Base-by-base conservation (phyloP, 495 filamentous ascomycete species). In the Gamarada debralockiae region DNA sequence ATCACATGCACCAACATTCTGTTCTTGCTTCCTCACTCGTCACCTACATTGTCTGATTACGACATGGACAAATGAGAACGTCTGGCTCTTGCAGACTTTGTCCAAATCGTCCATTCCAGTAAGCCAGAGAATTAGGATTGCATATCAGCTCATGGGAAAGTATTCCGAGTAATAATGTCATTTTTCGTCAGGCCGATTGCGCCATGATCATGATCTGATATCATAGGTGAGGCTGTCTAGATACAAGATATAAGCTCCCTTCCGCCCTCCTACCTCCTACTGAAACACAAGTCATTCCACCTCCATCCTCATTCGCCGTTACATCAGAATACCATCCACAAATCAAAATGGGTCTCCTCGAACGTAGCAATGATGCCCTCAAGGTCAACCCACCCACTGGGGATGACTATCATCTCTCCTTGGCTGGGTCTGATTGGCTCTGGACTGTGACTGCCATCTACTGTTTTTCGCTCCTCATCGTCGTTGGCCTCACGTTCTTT, bases 311-410 rank as follows among this genome's bases (percentile, higher is more conserved):
- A 29, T 29, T 5, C 10, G 4, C 27, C 10, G 4, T 29, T 29
- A 4, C 27, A 6, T 36, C 33, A 36, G 12, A 36, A 13, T 15
- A 4, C 37, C n/a, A 18, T n/a, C 6, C 36, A n/a, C 37, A 40
- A 40, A 14, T 43, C 36, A 22, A 42, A 29, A 51, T 51, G 48
- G 25, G 38, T 25, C 24, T 72, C 38, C 34, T 73, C 49, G 12
- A 58, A 21, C 70, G 70, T 51, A 50, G 9, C 18, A 77, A 78
- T 60, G 68, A 68, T 22, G 74, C 74, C 24, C 58, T 78, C 17
- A 50, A 56, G 25, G 58, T 69, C 62, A 72, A 79, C 63, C 75
- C 70, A 3, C 71, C 73, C 1, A 41, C 48, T 9, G 72, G 69
- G 3, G 58, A 67, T 6, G 57, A 66, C 48, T 60, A 70, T 29